These are phyloP conservation scores for Russula griseocarnosa DNA, from an alignment of 768 basidiomycete genomes.

Conservation along the genomic window DNA sequence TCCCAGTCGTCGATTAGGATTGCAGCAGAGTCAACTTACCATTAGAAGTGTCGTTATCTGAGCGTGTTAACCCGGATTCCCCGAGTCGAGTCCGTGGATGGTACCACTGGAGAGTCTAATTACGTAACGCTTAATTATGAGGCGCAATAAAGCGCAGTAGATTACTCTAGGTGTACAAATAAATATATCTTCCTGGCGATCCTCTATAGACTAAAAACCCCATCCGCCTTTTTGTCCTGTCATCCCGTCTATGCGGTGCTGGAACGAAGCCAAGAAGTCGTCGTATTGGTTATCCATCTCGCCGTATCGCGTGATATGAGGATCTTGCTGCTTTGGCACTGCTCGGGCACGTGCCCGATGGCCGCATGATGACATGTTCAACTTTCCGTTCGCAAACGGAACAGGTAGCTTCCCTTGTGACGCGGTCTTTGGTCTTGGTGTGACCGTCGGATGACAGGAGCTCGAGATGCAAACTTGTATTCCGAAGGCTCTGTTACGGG, in stretches of 20 bases:
- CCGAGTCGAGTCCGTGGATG: not conserved
- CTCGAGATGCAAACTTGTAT: conserved; percentile 20
- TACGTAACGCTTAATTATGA: not conserved
- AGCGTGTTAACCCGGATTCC: not conserved
- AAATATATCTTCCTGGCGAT: not conserved
- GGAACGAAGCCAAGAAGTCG: conserved; percentile 23
- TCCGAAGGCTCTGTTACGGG: conserved; percentile 9
- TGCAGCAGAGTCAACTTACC: not conserved
- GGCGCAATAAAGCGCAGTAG: not conserved
- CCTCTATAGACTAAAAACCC: conserved; percentile 6
- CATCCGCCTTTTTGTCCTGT: conserved; percentile 23
- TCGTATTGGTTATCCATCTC: conserved; percentile 12
- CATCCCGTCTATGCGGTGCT: conserved; percentile 22
- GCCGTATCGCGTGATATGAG: not conserved
- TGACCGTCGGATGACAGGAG: conserved; percentile 17
- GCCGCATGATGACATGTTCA: not conserved
- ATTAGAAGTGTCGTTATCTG: not conserved
- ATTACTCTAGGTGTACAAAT: not conserved
- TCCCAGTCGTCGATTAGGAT: not conserved
- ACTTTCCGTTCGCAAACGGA: not conserved
- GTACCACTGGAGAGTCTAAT: not conserved
- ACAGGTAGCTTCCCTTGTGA: not conserved
- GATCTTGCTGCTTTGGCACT: not conserved
- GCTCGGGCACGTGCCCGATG: not conserved
- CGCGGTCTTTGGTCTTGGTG: not conserved